Conservation (phyloP, 805 yeast genomes). For the Wickerhamomyces bisporus region DNA sequence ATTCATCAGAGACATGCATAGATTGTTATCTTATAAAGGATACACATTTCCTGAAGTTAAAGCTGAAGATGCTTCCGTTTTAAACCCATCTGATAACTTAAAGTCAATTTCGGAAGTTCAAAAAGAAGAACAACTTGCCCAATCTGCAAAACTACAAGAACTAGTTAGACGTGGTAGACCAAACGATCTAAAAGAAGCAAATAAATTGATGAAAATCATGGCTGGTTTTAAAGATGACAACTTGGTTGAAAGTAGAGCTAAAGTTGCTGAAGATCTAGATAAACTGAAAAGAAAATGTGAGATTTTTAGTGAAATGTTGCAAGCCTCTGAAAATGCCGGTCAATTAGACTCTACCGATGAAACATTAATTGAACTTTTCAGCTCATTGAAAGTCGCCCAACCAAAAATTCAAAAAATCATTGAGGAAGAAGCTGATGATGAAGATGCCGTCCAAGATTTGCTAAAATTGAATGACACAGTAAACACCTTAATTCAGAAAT, state of each 20-base stretch:
- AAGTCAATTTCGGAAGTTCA: conserved; percentile 88
- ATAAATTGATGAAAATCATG: conserved; percentile 94
- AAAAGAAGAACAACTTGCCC: conserved; percentile 88
- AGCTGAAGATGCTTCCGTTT: conserved; percentile 86
- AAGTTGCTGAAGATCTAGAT: conserved; percentile 78
- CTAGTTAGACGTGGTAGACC: conserved; percentile 94
- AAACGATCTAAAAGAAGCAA: conserved; percentile 92
- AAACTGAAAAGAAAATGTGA: conserved; percentile 83
- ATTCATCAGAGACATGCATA: conserved; percentile 92
- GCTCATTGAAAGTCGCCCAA: conserved; percentile 74
- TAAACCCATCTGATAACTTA: conserved; percentile 82
- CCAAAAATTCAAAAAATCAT: conserved; percentile 84
- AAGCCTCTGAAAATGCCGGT: conserved; percentile 39
- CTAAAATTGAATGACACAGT: conserved; percentile 71
- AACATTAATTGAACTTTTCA: conserved; percentile 71
- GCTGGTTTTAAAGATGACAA: conserved; percentile 93
- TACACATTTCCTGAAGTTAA: conserved; percentile 89
- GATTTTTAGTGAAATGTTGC: conserved; percentile 81
- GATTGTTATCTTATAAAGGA: conserved; percentile 84
- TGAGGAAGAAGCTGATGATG: conserved; percentile 71
- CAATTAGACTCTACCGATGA: conserved; percentile 44
- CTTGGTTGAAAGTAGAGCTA: conserved; percentile 56
- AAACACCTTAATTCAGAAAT: conserved; percentile 63
- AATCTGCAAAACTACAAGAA: conserved; percentile 92
- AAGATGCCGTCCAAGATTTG: conserved; percentile 59